These are phyloP conservation scores for Mimosa pudica DNA, from an alignment of 306 rosid species.

Conservation along the genomic window DNA sequence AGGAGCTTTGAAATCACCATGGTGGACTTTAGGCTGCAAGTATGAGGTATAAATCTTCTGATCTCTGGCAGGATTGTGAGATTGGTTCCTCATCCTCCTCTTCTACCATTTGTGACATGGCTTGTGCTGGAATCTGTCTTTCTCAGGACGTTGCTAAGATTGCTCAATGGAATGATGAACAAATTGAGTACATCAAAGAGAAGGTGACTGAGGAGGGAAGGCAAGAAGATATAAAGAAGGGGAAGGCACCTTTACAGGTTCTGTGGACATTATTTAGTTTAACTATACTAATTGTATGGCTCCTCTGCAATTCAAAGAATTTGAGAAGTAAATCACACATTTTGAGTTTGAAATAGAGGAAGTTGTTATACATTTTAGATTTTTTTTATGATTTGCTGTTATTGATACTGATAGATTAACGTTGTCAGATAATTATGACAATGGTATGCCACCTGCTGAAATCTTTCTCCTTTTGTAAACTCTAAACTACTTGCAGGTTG, in stretches of 20 bases:
- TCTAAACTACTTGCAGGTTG: slow-evolving; percentile 57
- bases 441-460: slow-evolving; percentile 3
- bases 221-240: slow-evolving; percentile 80
- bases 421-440: background rate
- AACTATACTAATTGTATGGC: background rate
- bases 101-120: background rate
- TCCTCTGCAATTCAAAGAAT: background rate
- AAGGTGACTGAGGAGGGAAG: slow-evolving; percentile 89
- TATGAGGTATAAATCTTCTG: slow-evolving; percentile 51
- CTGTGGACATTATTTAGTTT: background rate
- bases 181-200: slow-evolving; percentile 87
- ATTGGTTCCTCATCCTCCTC: slow-evolving; percentile 3
- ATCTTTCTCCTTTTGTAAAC: slow-evolving; percentile 22
- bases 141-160: slow-evolving; percentile 82
- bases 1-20: slow-evolving; percentile 88
- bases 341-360: background rate
- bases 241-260: slow-evolving; percentile 90
- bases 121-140: slow-evolving; percentile 23
- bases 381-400: background rate
- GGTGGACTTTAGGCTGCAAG: slow-evolving; percentile 97
- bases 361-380: background rate
- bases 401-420: background rate
- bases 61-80: slow-evolving; percentile 25
- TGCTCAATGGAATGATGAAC: slow-evolving; percentile 97
- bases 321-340: background rate